Evolutionary conservation across 345 rosid genomes (phyloP).

Genomic region (Eutrema japonicum): DNA sequence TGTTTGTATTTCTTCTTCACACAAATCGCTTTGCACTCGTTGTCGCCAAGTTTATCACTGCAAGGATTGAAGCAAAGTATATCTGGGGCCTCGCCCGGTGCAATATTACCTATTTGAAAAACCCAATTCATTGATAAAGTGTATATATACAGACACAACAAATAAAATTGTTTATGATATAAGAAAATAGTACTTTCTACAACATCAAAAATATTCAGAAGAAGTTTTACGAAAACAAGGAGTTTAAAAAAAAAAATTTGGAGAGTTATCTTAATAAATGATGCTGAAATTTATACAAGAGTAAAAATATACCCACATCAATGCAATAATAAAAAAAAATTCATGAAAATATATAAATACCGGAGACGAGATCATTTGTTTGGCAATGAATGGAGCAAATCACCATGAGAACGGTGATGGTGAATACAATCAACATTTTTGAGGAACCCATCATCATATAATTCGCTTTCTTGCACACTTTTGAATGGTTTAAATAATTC

Average conservation of each 20-base stretch:
- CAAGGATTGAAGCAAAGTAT: constrained; percentile 23
- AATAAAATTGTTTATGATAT: background rate
- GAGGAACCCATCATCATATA: background rate
- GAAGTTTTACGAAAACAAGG: background rate
- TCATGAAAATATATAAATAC: background rate
- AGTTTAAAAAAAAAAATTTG: background rate
- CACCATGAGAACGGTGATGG: background rate
- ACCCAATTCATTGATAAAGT: background rate
- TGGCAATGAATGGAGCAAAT: background rate
- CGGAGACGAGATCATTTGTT: background rate
- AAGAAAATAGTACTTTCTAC: background rate
- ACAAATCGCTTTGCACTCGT: constrained; percentile 29
- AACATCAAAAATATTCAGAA: background rate
- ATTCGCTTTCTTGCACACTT: background rate
- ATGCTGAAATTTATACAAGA: background rate
- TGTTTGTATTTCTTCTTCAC: constrained; percentile 27
- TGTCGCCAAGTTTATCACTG: constrained; percentile 7
- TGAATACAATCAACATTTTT: background rate
- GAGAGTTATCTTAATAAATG: background rate
- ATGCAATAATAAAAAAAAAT: background rate
- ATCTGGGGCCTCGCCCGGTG: background rate
- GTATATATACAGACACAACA: background rate
- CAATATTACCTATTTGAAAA: background rate
- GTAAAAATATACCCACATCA: background rate
- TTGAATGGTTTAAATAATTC: background rate